Conservation (phyloP, 306 rosid species). For the Astragalus glycyphyllos region DNA sequence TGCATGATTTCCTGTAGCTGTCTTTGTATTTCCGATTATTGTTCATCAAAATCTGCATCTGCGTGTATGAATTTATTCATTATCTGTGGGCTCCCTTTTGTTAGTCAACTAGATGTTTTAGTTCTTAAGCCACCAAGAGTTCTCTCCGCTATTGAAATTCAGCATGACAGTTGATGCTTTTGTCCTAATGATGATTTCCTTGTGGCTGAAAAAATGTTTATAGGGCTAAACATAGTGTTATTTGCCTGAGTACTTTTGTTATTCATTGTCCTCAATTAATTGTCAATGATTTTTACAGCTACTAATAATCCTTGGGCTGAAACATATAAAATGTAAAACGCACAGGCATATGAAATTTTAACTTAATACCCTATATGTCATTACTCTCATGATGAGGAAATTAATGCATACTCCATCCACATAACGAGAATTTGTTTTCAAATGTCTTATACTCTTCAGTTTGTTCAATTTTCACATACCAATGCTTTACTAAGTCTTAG, state of each 20-base stretch:
- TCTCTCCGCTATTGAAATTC: no score
- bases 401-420: not conserved
- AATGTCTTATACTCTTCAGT: not conserved
- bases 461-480: not conserved
- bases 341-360: no score
- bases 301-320: constrained; percentile 21
- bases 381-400: constrained; percentile 12
- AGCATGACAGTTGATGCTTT: no score
- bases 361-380: not conserved
- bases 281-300: not conserved
- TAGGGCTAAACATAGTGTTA: not conserved
- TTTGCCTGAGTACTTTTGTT: not conserved
- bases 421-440: not conserved
- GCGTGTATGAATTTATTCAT: no score
- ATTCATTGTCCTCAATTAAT: not conserved
- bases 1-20: no score
- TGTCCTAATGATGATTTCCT: no score
- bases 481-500: not conserved
- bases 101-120: no score
- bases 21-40: no score
- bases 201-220: not conserved
- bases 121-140: no score
- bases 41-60: no score
- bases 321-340: not conserved
- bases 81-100: no score